These are phyloP conservation scores for Flaveria bidentis DNA, from an alignment of 129 eudicot genomes.

Conservation along the genomic window DNA sequence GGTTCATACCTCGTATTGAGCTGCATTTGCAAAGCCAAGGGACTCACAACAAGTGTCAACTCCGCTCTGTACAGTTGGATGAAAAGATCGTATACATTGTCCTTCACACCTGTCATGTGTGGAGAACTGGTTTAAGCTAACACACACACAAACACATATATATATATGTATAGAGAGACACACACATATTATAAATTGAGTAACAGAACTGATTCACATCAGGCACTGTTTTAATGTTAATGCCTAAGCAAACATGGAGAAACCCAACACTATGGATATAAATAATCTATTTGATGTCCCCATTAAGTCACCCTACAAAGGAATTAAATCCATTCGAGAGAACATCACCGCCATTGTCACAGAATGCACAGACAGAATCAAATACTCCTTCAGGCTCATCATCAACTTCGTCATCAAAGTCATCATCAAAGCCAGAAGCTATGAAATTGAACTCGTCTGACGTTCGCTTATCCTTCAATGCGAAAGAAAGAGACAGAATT, in stretches of 20 bases:
- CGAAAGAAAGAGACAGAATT: conserved; percentile 14
- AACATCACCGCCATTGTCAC: conserved; percentile 78
- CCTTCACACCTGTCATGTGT: conserved; percentile 72
- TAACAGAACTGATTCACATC: background rate
- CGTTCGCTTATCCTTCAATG: conserved; percentile 37
- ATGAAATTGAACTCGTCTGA: conserved; percentile 33
- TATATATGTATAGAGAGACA: too few species aligned
- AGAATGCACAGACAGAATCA: conserved; percentile 66
- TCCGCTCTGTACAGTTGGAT: conserved; percentile 64
- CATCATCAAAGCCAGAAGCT: conserved; percentile 24
- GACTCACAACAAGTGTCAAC: conserved; percentile 56
- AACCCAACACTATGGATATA: background rate
- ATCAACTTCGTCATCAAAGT: conserved; percentile 25
- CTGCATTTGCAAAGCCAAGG: conserved; percentile 52
- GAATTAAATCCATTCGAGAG: conserved; percentile 48
- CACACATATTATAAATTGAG: background rate
- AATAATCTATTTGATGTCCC: background rate
- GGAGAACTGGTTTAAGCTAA: background rate
- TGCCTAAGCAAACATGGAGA: background rate
- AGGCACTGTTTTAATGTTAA: conserved; percentile 7
- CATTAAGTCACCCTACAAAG: background rate
- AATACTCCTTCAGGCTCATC: conserved; percentile 39
- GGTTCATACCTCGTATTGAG: conserved; percentile 58
- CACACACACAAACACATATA: background rate
- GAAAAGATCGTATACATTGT: conserved; percentile 81